Conservation (phyloP, 805 yeast species). For the Torulaspora quercuum region DNA sequence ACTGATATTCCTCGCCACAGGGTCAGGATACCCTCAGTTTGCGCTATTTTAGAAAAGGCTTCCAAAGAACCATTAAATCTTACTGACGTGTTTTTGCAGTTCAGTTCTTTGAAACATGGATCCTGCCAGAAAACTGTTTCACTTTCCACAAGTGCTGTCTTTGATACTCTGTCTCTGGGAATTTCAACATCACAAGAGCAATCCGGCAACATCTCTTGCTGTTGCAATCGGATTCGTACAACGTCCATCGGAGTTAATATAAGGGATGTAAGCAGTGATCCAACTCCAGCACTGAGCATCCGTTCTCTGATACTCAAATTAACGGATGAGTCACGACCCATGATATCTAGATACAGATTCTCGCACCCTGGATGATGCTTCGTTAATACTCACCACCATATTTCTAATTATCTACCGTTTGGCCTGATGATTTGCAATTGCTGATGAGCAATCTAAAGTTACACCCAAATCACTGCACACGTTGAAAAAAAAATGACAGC, state of each 20-base stretch:
- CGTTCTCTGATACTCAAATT: conserved; percentile 45
- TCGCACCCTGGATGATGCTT: not conserved
- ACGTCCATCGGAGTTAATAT: conserved; percentile 80
- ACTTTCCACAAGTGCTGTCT: conserved; percentile 20
- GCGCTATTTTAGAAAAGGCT: conserved; percentile 62
- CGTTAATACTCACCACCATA: too few species aligned
- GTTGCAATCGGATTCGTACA: conserved; percentile 71
- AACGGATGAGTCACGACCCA: conserved; percentile 9
- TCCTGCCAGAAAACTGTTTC: conserved; percentile 34
- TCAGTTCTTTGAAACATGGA: conserved; percentile 34
- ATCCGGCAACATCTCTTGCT: conserved; percentile 59
- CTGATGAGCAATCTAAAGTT: too few species aligned
- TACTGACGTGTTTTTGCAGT: conserved; percentile 31
- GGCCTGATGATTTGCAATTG: too few species aligned
- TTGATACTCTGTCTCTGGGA: conserved; percentile 34
- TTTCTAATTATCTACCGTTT: too few species aligned
- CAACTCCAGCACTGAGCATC: conserved; percentile 76
- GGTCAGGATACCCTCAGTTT: conserved; percentile 69
- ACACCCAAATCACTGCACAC: conserved; percentile 11
- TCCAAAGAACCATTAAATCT: conserved; percentile 65
- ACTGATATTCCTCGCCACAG: conserved; percentile 87
- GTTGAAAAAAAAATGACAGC: conserved; percentile 4
- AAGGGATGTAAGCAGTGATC: conserved; percentile 67
- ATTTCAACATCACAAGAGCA: conserved; percentile 36
- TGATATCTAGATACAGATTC: conserved; percentile 1